Percentiles rank a stretch among this genome's conserved stretches.
Evolutionary conservation across 2,329 filamentous ascomycete species (phyloP).

Genomic region (Fragosphaeria purpurea): DNA sequence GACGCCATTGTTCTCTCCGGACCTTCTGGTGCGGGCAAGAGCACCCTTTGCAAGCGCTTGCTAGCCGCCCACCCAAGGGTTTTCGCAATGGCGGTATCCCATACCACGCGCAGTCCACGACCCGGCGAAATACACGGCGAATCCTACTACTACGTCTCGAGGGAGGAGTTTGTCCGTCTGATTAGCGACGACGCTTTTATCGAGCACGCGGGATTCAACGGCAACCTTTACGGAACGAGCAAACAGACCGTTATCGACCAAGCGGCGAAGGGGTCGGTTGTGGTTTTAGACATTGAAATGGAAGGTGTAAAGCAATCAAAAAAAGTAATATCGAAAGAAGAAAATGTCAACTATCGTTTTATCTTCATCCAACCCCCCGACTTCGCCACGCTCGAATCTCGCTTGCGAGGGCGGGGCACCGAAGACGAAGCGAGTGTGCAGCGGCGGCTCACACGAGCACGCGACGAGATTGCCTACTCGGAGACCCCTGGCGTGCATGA

Average conservation of each 20-base stretch:
- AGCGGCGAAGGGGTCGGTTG: slow-evolving; percentile 57
- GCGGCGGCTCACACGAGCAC: slow-evolving; percentile 60
- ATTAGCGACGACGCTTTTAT: slow-evolving; percentile 63
- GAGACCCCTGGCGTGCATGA: slow-evolving; percentile 50
- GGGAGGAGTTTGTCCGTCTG: slow-evolving; percentile 55
- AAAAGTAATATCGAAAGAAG: too few species aligned
- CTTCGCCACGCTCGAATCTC: slow-evolving; percentile 60
- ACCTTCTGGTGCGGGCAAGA: slow-evolving; percentile 68
- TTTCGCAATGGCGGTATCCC: slow-evolving; percentile 35
- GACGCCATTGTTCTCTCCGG: slow-evolving; percentile 73
- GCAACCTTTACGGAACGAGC: slow-evolving; percentile 78
- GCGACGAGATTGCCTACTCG: slow-evolving; percentile 62
- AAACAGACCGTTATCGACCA: slow-evolving; percentile 55
- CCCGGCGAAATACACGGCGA: slow-evolving; percentile 63
- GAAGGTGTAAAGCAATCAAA: slow-evolving; percentile 82
- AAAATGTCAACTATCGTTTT: slow-evolving; percentile 71
- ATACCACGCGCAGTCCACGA: slow-evolving; percentile 72
- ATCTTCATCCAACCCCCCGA: slow-evolving; percentile 76
- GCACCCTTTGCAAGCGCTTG: slow-evolving; percentile 63
- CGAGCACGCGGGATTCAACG: slow-evolving; percentile 72
- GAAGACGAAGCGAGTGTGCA: slow-evolving; percentile 62
- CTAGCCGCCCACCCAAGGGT: slow-evolving; percentile 31
- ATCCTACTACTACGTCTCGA: slow-evolving; percentile 69
- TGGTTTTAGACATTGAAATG: slow-evolving; percentile 92
- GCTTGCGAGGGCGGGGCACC: slow-evolving; percentile 63